phyloP scores from a whole-genome alignment of 192 early-diverging fungal genomes.

The Gamsiella multidivaricata region DNA sequence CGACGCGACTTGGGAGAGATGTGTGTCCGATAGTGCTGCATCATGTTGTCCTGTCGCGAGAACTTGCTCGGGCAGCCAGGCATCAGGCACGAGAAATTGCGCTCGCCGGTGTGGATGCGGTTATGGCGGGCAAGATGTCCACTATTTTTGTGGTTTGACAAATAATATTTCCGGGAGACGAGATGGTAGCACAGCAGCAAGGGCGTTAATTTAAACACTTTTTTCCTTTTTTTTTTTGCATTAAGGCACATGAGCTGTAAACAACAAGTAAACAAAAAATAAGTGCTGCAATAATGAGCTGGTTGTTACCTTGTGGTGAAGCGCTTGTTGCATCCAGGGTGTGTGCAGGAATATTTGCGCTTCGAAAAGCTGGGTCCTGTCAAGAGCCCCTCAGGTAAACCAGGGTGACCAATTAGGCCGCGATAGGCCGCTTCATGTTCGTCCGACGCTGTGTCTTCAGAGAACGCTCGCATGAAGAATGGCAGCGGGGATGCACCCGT shows the following conservation, averaged over 20 bases:
- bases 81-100: slow-evolving; percentile 77
- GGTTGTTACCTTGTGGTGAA: slow-evolving; percentile 78
- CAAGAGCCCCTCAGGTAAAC: slow-evolving; percentile 29
- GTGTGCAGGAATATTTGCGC: slow-evolving; percentile 79
- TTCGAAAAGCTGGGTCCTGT: slow-evolving; percentile 54
- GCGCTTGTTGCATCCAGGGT: slow-evolving; percentile 75
- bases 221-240: too few species aligned
- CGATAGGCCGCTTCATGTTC: slow-evolving; percentile 35
- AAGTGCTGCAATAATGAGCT: too few species aligned
- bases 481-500: slow-evolving; percentile 25
- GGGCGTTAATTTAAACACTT: too few species aligned
- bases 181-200: too few species aligned
- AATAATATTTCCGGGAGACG: too few species aligned
- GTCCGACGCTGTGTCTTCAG: slow-evolving; percentile 29
- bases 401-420: slow-evolving; percentile 18
- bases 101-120: slow-evolving; percentile 85
- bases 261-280: slow-evolving; percentile 1
- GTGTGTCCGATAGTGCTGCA: slow-evolving; percentile 88
- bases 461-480: slow-evolving; percentile 43
- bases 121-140: slow-evolving; percentile 86
- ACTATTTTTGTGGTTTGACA: slow-evolving; percentile 55
- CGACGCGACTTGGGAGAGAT: slow-evolving; percentile 74
- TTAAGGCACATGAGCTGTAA: background rate
- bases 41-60: slow-evolving; percentile 88
- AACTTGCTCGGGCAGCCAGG: slow-evolving; percentile 81